Conservation (phyloP, 2,329 filamentous ascomycete species). For the Nemania bipapillata region DNA sequence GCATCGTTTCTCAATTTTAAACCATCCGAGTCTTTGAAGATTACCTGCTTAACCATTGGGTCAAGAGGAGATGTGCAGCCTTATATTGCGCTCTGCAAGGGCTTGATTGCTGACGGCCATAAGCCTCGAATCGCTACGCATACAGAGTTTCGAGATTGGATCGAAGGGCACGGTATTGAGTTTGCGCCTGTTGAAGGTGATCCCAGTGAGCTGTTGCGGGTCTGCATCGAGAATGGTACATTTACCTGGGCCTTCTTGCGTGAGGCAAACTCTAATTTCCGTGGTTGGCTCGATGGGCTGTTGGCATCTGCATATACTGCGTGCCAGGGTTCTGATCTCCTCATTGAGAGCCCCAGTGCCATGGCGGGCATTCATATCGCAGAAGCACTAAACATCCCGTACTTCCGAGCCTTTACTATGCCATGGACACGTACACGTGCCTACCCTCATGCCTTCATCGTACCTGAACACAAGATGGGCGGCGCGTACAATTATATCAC, state of each 20-base stretch:
- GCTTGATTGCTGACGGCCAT: slow-evolving; percentile 87
- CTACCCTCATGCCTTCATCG: slow-evolving; percentile 95
- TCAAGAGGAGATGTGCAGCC: slow-evolving; percentile 96
- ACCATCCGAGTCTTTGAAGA: slow-evolving; percentile 78
- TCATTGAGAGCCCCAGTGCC: slow-evolving; percentile 94
- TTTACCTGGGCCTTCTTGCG: slow-evolving; percentile 92
- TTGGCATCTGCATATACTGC: slow-evolving; percentile 82
- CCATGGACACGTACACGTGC: slow-evolving; percentile 96
- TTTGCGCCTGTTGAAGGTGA: slow-evolving; percentile 90
- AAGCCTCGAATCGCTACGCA: slow-evolving; percentile 89
- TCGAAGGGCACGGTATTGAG: slow-evolving; percentile 91
- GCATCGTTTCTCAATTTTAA: slow-evolving; percentile 93
- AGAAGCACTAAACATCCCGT: slow-evolving; percentile 89
- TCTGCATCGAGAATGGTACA: slow-evolving; percentile 97
- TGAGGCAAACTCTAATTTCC: slow-evolving; percentile 87
- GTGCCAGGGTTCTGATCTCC: slow-evolving; percentile 85
- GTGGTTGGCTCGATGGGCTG: slow-evolving; percentile 93
- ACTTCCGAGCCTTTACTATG: slow-evolving; percentile 98
- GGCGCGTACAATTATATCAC: slow-evolving; percentile 95
- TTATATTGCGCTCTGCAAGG: slow-evolving; percentile 95
- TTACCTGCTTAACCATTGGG: slow-evolving; percentile 95
- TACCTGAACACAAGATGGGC: slow-evolving; percentile 91
- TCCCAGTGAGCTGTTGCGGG: slow-evolving; percentile 90
- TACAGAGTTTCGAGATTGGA: slow-evolving; percentile 86
- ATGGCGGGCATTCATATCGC: slow-evolving; percentile 99